phyloP scores from a whole-genome alignment of 129 eudicot species.

The Silybum marianum region DNA sequence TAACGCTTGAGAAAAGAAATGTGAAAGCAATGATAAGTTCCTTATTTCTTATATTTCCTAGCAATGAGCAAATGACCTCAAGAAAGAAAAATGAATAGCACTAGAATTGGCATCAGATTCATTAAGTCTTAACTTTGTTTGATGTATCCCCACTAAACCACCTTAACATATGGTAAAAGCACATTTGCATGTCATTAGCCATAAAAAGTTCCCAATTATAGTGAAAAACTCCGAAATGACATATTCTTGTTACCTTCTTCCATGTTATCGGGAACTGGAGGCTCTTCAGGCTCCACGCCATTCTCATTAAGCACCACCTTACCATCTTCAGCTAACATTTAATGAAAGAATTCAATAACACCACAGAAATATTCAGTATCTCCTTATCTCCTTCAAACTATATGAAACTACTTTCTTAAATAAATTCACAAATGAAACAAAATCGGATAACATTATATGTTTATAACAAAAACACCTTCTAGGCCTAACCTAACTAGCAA shows the following conservation, averaged over 20 bases:
- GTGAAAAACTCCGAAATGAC: neutral
- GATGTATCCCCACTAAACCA: neutral
- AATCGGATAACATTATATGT: neutral
- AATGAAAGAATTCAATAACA: neutral
- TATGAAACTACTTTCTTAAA: constrained; percentile 3
- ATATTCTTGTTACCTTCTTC: constrained; percentile 41
- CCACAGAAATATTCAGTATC: neutral
- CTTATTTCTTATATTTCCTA: neutral
- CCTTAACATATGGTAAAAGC: neutral
- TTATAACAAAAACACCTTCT: neutral
- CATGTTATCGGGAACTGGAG: constrained; percentile 27
- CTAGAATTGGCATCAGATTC: neutral
- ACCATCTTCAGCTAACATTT: constrained; percentile 46
- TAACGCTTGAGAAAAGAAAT: neutral
- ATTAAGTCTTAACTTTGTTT: neutral
- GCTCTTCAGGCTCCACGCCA: constrained; percentile 35
- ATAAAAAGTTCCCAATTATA: neutral
- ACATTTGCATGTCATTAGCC: neutral
- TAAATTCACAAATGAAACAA: neutral
- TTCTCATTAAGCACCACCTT: constrained; percentile 36
- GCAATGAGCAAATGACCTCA: neutral
- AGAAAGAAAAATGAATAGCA: neutral
- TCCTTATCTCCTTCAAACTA: neutral
- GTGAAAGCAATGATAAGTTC: neutral
- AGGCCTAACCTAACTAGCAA: neutral